Evolutionary conservation across 352 stramenopile species (phyloP).

Genomic region (Blastocystis sp.): DNA sequence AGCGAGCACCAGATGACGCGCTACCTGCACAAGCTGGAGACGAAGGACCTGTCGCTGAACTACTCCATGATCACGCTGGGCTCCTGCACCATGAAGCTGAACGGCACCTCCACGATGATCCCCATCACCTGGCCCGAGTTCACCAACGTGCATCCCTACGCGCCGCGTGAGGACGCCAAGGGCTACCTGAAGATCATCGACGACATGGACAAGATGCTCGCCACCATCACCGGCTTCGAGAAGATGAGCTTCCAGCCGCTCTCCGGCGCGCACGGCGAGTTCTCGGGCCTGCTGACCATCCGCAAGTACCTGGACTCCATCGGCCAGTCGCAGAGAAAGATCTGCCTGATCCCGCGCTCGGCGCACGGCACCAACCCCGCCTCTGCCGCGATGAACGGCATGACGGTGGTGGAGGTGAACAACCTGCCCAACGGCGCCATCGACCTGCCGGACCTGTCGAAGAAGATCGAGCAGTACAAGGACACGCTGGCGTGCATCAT

Average conservation of each 20-base stretch:
- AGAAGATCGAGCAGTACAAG: conserved; percentile 92
- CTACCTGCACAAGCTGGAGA: conserved; percentile 96
- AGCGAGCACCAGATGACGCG: conserved; percentile 89
- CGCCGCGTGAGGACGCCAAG: conserved; percentile 88
- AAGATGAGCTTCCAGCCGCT: conserved; percentile 96
- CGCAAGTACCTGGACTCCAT: conserved; percentile 90
- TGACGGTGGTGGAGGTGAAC: conserved; percentile 94
- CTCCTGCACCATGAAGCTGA: conserved; percentile 99
- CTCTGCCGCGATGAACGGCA: conserved; percentile 94
- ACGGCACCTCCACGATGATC: conserved; percentile 93
- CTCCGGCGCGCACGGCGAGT: conserved; percentile 95
- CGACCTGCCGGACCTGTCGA: conserved; percentile 90
- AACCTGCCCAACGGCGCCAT: conserved; percentile 91
- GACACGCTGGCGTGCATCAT: conserved; percentile 95
- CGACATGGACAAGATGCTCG: conserved; percentile 79
- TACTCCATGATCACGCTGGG: conserved; percentile 99
- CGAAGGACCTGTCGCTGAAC: conserved; percentile 97
- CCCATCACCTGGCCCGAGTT: conserved; percentile 96
- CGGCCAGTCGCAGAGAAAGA: conserved; percentile 90
- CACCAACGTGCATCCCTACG: conserved; percentile 96
- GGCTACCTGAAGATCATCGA: conserved; percentile 97
- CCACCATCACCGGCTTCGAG: conserved; percentile 96
- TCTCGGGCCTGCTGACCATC: conserved; percentile 93
- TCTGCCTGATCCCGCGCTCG: conserved; percentile 97
- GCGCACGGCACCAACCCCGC: conserved; percentile 97